Evolutionary conservation across 441 rosid species (phyloP), one percentile per base, ranked within the genome.

Genomic region (Dalechampia spathulata): DNA sequence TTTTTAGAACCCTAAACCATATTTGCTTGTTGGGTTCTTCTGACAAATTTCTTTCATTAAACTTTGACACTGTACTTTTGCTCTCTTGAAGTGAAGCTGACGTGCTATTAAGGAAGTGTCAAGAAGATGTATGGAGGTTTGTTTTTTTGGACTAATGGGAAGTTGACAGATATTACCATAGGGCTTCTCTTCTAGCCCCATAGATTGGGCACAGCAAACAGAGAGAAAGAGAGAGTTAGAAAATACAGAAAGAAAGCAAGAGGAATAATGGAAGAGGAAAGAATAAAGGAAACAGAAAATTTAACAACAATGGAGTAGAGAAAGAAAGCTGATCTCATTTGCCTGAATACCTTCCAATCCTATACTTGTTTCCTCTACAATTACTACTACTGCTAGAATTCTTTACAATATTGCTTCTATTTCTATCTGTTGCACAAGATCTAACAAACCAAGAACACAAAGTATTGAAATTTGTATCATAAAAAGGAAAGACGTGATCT

Each of bases 351-450:
- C 52, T 72, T 71, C 50, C 67, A 61, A 63, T 66, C 63, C 72
- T 49, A 45, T 50, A 21, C 66, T 60, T 61, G 38, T 55, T 61
- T 36, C 4, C 15, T n/a, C 32, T 44, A 50, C n/a, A 34, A 23
- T 40, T 26, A 4, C 11, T 4, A 5, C 39, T 36, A 11, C 39
- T 2, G 2, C 39, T 4, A 36, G 11, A 36, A 5, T 36, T 15
- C 32, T 41, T 26, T 63, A 26, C 43, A 53, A 63, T 34, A 43
- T 16, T 61, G 56, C 69, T 61, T 61, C 67, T 57, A 51, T 69
- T 67, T 66, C 70, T 58, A 74, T 81, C 72, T 67, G 61, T 70
- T 77, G 66, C 72, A 76, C 80, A 81, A 77, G 92, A 89, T 89
- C 95, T 80, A 67, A 62, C 68, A 69, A 71, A 65, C 71, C 70